Conservation (phyloP, 2,329 filamentous ascomycete species). For the Colletotrichum aenigma region DNA sequence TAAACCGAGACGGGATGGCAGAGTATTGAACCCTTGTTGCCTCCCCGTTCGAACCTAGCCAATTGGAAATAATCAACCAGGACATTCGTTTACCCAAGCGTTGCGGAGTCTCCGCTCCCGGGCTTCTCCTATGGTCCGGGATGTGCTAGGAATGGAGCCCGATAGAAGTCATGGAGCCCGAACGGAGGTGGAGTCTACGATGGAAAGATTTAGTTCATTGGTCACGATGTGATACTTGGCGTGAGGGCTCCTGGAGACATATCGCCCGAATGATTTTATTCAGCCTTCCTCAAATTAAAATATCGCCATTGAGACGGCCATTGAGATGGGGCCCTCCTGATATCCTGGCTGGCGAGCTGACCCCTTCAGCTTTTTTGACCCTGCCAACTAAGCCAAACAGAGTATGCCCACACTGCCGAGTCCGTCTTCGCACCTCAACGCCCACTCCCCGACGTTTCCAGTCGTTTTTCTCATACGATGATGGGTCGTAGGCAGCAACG, state of each 20-base stretch:
- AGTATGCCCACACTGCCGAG: background rate
- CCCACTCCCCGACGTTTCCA: background rate
- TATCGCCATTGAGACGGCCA: background rate
- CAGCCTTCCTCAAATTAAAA: background rate
- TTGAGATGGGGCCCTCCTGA: background rate
- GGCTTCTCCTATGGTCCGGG: background rate
- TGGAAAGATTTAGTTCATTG: background rate
- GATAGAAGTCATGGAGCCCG: background rate
- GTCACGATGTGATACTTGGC: background rate
- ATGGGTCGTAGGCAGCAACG: background rate
- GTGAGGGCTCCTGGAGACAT: background rate
- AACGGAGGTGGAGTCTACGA: background rate
- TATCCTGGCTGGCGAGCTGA: background rate
- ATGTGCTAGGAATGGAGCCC: background rate
- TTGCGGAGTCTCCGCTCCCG: background rate
- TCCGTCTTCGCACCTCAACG: background rate
- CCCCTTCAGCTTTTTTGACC: background rate
- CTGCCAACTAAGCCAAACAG: background rate
- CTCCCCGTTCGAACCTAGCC: background rate
- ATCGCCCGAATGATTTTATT: background rate
- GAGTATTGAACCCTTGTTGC: background rate
- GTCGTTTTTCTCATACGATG: background rate
- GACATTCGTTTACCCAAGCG: background rate
- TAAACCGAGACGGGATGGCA: background rate
- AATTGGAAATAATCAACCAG: background rate